phyloP scores from a whole-genome alignment of 1,284 basidiomycete genomes.

The Puccinia novopanici region DNA sequence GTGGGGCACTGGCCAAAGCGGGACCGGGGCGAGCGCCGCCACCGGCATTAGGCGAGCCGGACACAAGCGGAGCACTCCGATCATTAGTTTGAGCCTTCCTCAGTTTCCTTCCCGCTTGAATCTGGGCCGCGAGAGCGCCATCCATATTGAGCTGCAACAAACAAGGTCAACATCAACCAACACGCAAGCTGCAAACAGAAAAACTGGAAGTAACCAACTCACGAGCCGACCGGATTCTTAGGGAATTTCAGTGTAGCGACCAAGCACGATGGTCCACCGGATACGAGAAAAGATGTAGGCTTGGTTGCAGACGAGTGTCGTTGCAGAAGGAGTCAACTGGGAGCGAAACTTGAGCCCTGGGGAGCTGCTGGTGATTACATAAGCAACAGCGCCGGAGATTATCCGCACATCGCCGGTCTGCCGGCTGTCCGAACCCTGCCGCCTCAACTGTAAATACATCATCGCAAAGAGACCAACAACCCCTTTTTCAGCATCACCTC shows the following conservation, averaged over 20 bases:
- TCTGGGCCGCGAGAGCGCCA: constrained; percentile 54
- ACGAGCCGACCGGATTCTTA: neutral
- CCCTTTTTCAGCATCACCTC: too few species aligned
- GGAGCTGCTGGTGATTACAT: too few species aligned
- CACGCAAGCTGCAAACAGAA: neutral
- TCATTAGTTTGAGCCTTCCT: constrained; percentile 53
- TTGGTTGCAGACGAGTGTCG: too few species aligned
- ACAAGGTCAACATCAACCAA: neutral
- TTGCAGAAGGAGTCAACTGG: too few species aligned
- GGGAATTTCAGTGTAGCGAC: neutral
- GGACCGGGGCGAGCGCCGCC: constrained; percentile 10
- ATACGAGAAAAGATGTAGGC: too few species aligned
- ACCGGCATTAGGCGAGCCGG: constrained; percentile 15
- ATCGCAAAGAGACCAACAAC: too few species aligned
- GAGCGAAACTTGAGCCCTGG: too few species aligned
- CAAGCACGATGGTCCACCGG: neutral
- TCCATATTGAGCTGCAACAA: constrained; percentile 52
- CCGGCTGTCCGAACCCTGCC: too few species aligned
- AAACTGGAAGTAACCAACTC: neutral
- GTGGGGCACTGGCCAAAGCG: constrained; percentile 24
- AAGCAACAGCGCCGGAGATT: too few species aligned
- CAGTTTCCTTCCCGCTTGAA: constrained; percentile 55
- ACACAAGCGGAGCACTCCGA: constrained; percentile 41
- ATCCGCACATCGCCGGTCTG: too few species aligned
- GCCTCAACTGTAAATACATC: too few species aligned